Conservation (phyloP, 139 green algal genomes). For the Axilococcus clingmanii region DNA sequence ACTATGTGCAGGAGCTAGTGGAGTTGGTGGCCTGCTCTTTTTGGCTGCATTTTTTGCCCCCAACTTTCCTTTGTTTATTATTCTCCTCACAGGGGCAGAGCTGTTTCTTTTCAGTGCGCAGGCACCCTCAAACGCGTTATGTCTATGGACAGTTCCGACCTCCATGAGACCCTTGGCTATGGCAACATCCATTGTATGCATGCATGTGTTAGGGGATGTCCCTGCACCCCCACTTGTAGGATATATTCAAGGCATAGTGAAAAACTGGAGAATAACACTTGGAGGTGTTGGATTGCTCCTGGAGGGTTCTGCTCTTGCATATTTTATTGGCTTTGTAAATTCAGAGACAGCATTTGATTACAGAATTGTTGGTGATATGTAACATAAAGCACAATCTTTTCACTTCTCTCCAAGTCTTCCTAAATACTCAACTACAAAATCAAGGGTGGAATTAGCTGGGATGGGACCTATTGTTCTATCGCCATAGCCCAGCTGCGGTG, state of each 20-base stretch:
- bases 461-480: slow-evolving; percentile 60
- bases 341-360: neutral
- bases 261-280: slow-evolving; percentile 29
- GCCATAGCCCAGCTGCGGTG: slow-evolving; percentile 54
- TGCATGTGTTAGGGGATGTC: slow-evolving; percentile 92
- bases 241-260: slow-evolving; percentile 46
- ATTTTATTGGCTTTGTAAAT: neutral
- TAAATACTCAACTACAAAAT: slow-evolving; percentile 77
- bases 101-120: slow-evolving; percentile 58
- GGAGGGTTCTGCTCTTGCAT: neutral
- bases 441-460: slow-evolving; percentile 59
- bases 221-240: slow-evolving; percentile 80
- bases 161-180: slow-evolving; percentile 68
- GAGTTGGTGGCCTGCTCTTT: slow-evolving; percentile 41
- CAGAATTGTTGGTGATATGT: no score
- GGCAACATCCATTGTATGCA: slow-evolving; percentile 65
- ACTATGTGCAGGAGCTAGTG: slow-evolving; percentile 39
- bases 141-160: slow-evolving; percentile 80
- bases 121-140: slow-evolving; percentile 67
- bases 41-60: slow-evolving; percentile 42
- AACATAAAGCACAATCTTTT: no score
- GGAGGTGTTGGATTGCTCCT: neutral
- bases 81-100: slow-evolving; percentile 54
- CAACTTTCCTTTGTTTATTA: slow-evolving; percentile 44
- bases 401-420: slow-evolving; percentile 13